These are phyloP conservation scores for Saccharomycopsis crataegensis DNA, from an alignment of 1,139 yeast species.

Conservation along the genomic window DNA sequence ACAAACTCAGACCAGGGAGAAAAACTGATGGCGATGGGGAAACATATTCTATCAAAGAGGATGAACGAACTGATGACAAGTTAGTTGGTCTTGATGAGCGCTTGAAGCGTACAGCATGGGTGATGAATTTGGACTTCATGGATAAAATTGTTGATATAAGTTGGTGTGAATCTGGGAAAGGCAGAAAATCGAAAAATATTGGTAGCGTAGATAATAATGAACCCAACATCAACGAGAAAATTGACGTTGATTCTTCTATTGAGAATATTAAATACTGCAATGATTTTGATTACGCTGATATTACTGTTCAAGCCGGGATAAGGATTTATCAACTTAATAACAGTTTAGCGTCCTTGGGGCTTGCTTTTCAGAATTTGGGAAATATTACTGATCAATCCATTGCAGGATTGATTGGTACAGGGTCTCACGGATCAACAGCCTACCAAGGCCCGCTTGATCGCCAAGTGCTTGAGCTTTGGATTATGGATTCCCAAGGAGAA, in stretches of 20 bases:
- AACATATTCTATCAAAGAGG: too few relatives aligned
- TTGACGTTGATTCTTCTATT: too few relatives aligned
- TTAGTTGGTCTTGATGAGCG: too few relatives aligned
- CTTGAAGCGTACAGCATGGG: constrained; percentile 38
- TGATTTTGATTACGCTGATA: constrained; percentile 52
- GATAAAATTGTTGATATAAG: constrained; percentile 38
- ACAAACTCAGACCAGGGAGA: too few relatives aligned
- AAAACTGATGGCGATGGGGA: too few relatives aligned
- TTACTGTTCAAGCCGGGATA: constrained; percentile 89
- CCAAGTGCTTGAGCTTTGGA: constrained; percentile 70
- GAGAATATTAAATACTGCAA: too few relatives aligned
- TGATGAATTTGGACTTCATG: constrained; percentile 77
- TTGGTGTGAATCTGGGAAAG: too few relatives aligned
- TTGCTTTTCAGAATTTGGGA: constrained; percentile 87
- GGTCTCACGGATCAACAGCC: constrained; percentile 94
- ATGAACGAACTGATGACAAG: too few relatives aligned
- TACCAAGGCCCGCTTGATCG: constrained; percentile 87
- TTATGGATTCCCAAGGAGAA: constrained; percentile 70
- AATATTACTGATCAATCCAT: constrained; percentile 90
- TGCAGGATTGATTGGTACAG: constrained; percentile 93
- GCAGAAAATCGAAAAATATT: too few relatives aligned
- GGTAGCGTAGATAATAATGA: too few relatives aligned
- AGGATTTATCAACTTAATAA: constrained; percentile 74
- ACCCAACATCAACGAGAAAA: too few relatives aligned
- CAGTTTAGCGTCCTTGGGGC: constrained; percentile 49